Evolutionary conservation across 1,284 basidiomycete species (phyloP).

Genomic region (Puccinia horiana): DNA sequence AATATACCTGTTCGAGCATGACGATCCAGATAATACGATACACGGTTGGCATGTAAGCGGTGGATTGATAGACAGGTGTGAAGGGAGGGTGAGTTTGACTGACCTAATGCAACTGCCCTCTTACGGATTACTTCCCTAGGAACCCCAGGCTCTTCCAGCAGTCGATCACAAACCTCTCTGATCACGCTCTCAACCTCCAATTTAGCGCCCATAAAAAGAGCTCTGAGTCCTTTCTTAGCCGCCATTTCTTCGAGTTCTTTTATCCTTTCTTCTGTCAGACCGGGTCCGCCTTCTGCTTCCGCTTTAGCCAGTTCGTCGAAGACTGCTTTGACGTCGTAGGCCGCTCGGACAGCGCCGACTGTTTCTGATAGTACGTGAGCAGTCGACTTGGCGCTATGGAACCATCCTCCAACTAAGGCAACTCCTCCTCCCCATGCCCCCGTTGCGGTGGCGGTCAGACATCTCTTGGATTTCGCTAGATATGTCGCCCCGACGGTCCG

Average conservation of each 20-base stretch:
- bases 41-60: not conserved
- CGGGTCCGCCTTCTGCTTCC: conserved; percentile 84
- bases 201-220: conserved; percentile 71
- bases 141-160: conserved; percentile 65
- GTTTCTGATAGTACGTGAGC: conserved; percentile 91
- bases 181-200: conserved; percentile 92
- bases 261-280: conserved; percentile 81
- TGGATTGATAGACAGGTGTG: not conserved
- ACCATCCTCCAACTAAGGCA: conserved; percentile 70
- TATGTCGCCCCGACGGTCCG: conserved; percentile 92
- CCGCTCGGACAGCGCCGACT: conserved; percentile 81
- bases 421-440: conserved; percentile 73
- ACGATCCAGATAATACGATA: not conserved
- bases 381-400: conserved; percentile 89
- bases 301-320: conserved; percentile 78
- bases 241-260: conserved; percentile 91
- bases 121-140: conserved; percentile 32
- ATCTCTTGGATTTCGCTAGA: conserved; percentile 67
- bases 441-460: conserved; percentile 65
- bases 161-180: conserved; percentile 85
- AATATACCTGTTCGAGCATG: conserved; percentile 32
- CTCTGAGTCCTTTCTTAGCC: conserved; percentile 73
- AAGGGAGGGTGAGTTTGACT: not conserved
- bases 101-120: conserved; percentile 46
- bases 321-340: conserved; percentile 87